Base-by-base conservation (phyloP, 306 rosid genomes). In the Mucuna pruriens region DNA sequence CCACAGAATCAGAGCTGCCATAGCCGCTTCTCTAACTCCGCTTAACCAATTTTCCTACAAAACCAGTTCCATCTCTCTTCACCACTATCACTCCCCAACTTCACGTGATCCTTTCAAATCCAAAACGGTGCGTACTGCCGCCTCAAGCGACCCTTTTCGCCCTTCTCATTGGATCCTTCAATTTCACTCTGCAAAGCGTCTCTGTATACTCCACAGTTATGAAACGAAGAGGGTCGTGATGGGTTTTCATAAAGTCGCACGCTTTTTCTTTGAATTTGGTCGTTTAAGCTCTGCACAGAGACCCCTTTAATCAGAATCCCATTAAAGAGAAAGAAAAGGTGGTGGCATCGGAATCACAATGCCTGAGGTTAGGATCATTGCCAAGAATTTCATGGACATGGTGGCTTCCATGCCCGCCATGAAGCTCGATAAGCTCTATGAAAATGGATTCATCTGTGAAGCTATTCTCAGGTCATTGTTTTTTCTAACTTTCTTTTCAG, bases 301-400 rank as follows among this genome's bases (percentile, higher is more conserved):
- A 66, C 33, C 19, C 23, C 65, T 6, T 57, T 66, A 9, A 45
- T 66, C 40, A 17, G 49, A 79, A 78, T 79, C 81, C 40, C 31
- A 55, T 55, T 29, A 16, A 23, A 75, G 26, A 40, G 72, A 38
- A 19, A 67, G 29, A 63, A 63, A 70, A 29, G 36, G 33, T 23
- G 11, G 33, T 52, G 48, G 79, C 17, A 26, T 67, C 80, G 82
- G 82, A 87, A 49, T 84, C 86, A 90, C 63, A 86, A 95, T 95
- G 99, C 99, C 99, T 29, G 92, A 93, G 91, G 97, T 95, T 71
- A 90, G 91, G 86, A 91, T 91, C 84, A 90, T 95, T 52, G 98
- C 98, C 15, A 91, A 91, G 95, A 95, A 89, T 76, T 95, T 93
- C 87, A 95, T 95, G 99, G 99, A 95, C 89, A 95, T 95, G 99